Conservation (phyloP, 2,329 filamentous ascomycete species). For the Neonectria faginata region DNA sequence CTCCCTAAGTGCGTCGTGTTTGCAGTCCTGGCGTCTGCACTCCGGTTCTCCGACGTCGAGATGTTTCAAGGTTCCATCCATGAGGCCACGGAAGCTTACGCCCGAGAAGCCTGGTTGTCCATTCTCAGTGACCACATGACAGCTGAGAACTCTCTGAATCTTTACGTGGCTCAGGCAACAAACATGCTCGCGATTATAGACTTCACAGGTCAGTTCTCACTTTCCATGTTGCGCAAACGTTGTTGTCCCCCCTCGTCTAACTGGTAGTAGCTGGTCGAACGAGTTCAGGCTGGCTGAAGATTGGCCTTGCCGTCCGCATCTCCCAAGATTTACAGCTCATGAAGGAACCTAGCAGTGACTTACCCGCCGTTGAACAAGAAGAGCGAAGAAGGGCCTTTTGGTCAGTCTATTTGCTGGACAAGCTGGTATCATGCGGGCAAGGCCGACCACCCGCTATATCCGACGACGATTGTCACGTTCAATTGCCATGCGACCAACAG, state of each 20-base stretch:
- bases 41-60: conserved; percentile 20
- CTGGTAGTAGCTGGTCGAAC: conserved; percentile 25
- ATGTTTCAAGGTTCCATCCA: conserved; percentile 13
- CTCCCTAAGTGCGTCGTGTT: conserved; percentile 24
- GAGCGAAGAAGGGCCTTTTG: conserved; percentile 53
- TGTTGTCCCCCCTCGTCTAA: background rate
- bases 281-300: background rate
- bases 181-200: conserved; percentile 24
- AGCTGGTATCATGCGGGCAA: conserved; percentile 51
- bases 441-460: conserved; percentile 49
- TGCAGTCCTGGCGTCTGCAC: conserved; percentile 21
- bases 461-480: conserved; percentile 49
- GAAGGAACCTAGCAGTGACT: conserved; percentile 43
- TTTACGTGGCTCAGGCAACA: conserved; percentile 22
- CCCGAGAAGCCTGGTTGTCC: conserved; percentile 24
- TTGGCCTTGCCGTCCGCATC: conserved; percentile 47
- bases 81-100: conserved; percentile 25
- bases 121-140: conserved; percentile 27
- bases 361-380: conserved; percentile 44
- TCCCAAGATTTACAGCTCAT: conserved; percentile 51
- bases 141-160: conserved; percentile 10
- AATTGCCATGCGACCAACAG: conserved; percentile 45
- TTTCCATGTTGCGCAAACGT: too few species aligned
- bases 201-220: conserved; percentile 21
- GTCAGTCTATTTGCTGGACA: conserved; percentile 54